Conservation (phyloP, 1,139 yeast genomes). For the Pichia cactophila region DNA sequence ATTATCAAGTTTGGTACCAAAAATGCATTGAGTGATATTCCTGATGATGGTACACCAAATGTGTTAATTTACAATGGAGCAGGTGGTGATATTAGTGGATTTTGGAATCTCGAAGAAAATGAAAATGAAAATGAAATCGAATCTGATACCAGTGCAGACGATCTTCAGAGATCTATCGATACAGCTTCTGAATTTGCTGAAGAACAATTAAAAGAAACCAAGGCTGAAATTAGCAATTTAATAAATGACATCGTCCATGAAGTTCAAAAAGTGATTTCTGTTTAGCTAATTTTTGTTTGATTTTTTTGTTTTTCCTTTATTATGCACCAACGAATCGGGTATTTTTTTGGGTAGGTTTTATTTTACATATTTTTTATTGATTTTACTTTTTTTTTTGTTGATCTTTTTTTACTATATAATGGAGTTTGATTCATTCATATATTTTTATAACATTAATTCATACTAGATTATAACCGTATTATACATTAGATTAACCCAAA, state of each 20-base stretch:
- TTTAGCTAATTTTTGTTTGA: neutral
- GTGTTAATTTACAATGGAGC: constrained; percentile 89
- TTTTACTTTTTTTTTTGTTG: neutral
- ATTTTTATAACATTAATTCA: neutral
- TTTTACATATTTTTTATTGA: neutral
- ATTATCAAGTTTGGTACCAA: constrained; percentile 74
- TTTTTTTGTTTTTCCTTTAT: neutral
- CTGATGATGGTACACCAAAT: constrained; percentile 71
- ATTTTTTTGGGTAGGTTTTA: neutral
- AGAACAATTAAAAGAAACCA: constrained; percentile 14
- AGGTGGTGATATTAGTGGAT: constrained; percentile 66
- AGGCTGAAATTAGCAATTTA: constrained; percentile 20
- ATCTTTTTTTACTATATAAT: neutral
- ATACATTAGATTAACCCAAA: neutral
- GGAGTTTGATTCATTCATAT: neutral
- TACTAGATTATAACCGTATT: neutral
- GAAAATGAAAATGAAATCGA: neutral
- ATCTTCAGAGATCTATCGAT: neutral
- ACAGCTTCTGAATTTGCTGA: constrained; percentile 11
- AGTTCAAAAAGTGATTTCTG: constrained; percentile 6
- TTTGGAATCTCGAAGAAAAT: constrained; percentile 44
- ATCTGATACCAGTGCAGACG: neutral
- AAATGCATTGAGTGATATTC: constrained; percentile 60
- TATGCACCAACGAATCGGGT: neutral
- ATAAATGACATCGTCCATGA: constrained; percentile 16